These are phyloP conservation scores for Saturnispora ahearnii DNA, from an alignment of 805 yeast species.

Conservation along the genomic window DNA sequence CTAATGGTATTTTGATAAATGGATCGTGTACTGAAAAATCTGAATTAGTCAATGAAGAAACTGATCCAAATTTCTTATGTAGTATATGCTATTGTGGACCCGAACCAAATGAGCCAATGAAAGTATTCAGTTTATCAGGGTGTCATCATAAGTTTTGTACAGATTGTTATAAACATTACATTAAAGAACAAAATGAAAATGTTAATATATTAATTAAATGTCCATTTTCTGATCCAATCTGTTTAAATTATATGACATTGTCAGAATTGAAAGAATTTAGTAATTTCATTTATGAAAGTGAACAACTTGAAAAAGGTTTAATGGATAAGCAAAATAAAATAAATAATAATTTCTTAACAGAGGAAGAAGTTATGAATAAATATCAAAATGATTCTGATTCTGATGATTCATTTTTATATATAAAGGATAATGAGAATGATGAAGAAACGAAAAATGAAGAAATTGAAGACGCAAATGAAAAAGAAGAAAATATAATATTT, in stretches of 20 bases:
- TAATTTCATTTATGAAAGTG: conserved; percentile 13
- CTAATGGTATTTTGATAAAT: conserved; percentile 23
- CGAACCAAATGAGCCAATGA: conserved; percentile 22
- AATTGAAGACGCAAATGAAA: conserved; percentile 8
- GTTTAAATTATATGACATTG: conserved; percentile 37
- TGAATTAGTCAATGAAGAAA: conserved; percentile 9
- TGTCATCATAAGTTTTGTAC: conserved; percentile 71
- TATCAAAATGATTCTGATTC: conserved; percentile 11
- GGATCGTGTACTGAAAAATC: conserved; percentile 26
- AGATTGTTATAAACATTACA: conserved; percentile 57
- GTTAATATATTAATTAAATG: conserved; percentile 50
- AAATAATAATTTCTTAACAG: conserved; percentile 2
- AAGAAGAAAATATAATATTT: conserved; percentile 11
- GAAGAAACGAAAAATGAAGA: neutral
- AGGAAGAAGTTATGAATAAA: conserved; percentile 5
- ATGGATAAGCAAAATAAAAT: neutral
- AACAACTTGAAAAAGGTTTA: neutral
- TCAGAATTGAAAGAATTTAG: conserved; percentile 30
- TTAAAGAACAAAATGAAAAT: conserved; percentile 34
- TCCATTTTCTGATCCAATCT: conserved; percentile 42
- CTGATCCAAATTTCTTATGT: conserved; percentile 37
- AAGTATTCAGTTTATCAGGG: conserved; percentile 37
- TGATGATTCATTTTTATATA: neutral
- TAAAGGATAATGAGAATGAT: neutral
- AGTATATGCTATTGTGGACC: conserved; percentile 64